A percentile compares a stretch with the other conserved stretches of the same genome.
Conservation (phyloP, 2,329 filamentous ascomycete genomes). For the Colletotrichum orbiculare region DNA sequence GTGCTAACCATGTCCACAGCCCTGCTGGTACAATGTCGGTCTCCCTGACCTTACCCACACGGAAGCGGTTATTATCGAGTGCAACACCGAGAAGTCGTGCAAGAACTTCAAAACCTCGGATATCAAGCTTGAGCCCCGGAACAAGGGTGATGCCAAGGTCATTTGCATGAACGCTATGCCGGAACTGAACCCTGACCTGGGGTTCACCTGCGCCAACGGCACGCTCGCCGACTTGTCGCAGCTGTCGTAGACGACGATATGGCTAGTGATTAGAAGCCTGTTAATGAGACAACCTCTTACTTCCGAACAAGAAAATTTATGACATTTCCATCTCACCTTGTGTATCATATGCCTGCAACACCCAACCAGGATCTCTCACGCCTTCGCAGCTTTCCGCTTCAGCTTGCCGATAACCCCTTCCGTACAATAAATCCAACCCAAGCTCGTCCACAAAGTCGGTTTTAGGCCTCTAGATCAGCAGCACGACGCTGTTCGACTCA, state of each 20-base stretch:
- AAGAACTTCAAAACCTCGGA: constrained; percentile 46
- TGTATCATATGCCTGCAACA: neutral
- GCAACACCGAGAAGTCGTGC: constrained; percentile 52
- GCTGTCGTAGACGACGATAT: too few relatives aligned
- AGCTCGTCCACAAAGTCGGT: constrained; percentile 40
- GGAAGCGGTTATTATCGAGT: constrained; percentile 54
- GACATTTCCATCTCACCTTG: neutral
- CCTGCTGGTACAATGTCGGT: constrained; percentile 56
- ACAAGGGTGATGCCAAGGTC: constrained; percentile 41
- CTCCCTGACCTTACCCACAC: constrained; percentile 51
- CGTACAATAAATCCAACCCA: constrained; percentile 39
- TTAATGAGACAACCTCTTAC: too few relatives aligned
- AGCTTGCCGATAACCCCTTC: constrained; percentile 38
- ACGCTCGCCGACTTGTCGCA: constrained; percentile 35
- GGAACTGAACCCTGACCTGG: constrained; percentile 47
- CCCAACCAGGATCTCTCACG: neutral
- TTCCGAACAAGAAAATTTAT: too few relatives aligned
- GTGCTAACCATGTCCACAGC: constrained; percentile 35
- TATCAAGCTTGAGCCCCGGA: constrained; percentile 48
- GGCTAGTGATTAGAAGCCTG: too few relatives aligned
- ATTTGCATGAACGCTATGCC: constrained; percentile 50
- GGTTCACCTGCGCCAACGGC: constrained; percentile 48
- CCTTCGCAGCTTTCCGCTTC: constrained; percentile 22
- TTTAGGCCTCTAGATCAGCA: constrained; percentile 56
- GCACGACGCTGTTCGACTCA: constrained; percentile 49